phyloP scores from a whole-genome alignment of 2,329 filamentous ascomycete species.

The Cladosporium cucumerinum region DNA sequence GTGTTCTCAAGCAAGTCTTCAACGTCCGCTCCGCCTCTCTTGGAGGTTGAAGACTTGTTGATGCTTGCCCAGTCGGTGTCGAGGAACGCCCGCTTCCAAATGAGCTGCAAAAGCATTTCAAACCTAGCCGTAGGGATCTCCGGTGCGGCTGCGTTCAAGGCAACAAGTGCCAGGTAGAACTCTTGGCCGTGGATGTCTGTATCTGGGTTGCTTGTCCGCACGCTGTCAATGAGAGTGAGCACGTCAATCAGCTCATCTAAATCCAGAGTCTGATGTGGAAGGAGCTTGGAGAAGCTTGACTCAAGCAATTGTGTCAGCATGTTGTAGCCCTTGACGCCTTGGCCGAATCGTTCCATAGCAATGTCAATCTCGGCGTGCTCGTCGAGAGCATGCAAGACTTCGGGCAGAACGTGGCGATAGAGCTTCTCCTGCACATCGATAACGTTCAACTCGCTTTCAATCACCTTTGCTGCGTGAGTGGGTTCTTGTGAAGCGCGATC shows the following conservation, averaged over 20 bases:
- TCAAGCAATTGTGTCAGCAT: constrained; percentile 70
- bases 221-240: constrained; percentile 69
- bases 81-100: constrained; percentile 85
- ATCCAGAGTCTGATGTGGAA: constrained; percentile 67
- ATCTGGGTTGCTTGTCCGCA: constrained; percentile 44
- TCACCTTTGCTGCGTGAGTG: constrained; percentile 8
- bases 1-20: constrained; percentile 52
- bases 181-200: constrained; percentile 53
- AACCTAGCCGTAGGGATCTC: constrained; percentile 52
- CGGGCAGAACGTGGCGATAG: constrained; percentile 66
- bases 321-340: constrained; percentile 42
- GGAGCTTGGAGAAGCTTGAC: constrained; percentile 64
- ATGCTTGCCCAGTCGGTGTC: constrained; percentile 80
- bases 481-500: constrained; percentile 15
- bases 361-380: constrained; percentile 73
- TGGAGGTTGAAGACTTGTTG: constrained; percentile 66
- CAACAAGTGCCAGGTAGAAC: constrained; percentile 71
- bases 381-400: constrained; percentile 71
- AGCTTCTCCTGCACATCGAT: constrained; percentile 77
- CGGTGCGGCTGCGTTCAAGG: constrained; percentile 52
- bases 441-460: constrained; percentile 59
- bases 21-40: constrained; percentile 64
- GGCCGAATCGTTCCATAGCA: constrained; percentile 63
- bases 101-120: constrained; percentile 56
- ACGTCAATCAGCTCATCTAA: constrained; percentile 64